These are phyloP conservation scores for Diophrys appendiculata DNA, from an alignment of 73 alveolate genomes.

Conservation along the genomic window DNA sequence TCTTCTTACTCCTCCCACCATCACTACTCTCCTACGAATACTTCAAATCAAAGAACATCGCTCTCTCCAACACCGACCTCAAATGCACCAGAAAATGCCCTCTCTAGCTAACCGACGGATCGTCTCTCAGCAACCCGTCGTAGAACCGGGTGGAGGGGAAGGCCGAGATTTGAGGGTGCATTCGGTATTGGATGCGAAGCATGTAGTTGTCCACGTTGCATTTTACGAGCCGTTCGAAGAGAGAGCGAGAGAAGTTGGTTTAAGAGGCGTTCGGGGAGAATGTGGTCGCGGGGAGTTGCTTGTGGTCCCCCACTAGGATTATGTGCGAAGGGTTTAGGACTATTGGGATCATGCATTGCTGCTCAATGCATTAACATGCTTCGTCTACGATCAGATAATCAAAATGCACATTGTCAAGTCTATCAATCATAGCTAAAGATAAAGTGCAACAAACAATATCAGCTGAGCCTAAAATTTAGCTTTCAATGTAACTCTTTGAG, in stretches of 20 bases:
- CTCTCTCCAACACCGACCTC: not conserved
- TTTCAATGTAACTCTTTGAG: slow-evolving; percentile 40
- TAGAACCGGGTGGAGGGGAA: slow-evolving; percentile 84
- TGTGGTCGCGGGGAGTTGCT: slow-evolving; percentile 97
- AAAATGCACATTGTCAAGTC: slow-evolving; percentile 43
- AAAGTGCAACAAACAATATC: slow-evolving; percentile 76
- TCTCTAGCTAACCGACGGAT: slow-evolving; percentile 28
- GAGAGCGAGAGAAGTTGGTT: slow-evolving; percentile 68
- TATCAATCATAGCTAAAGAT: slow-evolving; percentile 68
- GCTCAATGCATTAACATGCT: slow-evolving; percentile 93
- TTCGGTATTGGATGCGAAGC: slow-evolving; percentile 93
- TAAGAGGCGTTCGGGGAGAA: slow-evolving; percentile 75
- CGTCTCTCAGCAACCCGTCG: slow-evolving; percentile 65
- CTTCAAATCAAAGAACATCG: slow-evolving; percentile 10
- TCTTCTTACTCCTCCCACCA: not conserved
- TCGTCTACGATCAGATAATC: slow-evolving; percentile 87
- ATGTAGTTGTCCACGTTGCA: slow-evolving; percentile 77
- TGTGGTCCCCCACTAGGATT: slow-evolving; percentile 96
- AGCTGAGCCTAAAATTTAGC: slow-evolving; percentile 49
- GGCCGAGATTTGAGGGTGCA: slow-evolving; percentile 88
- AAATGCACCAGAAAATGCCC: not conserved
- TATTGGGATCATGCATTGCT: slow-evolving; percentile 85
- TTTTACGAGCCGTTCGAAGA: slow-evolving; percentile 91
- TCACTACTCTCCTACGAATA: slow-evolving; percentile 6
- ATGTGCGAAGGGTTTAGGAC: slow-evolving; percentile 71